Percentiles rank a stretch among this genome's conserved stretches.
Conservation (phyloP, 1,139 yeast genomes). For the Wickerhamiella pararugosa region DNA sequence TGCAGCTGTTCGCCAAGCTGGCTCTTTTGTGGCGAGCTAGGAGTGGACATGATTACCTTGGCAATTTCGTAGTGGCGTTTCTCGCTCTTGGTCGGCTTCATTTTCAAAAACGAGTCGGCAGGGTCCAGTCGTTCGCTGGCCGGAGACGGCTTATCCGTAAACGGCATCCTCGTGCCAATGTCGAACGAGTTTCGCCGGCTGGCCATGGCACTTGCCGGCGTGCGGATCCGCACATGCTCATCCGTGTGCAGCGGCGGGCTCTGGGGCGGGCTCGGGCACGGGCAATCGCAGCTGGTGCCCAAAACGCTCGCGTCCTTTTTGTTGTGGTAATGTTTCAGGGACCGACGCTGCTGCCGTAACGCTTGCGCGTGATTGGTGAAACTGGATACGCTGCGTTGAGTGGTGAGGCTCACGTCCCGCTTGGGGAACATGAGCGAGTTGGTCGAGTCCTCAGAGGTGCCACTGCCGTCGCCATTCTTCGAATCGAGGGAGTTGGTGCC, state of each 20-base stretch:
- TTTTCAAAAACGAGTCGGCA: constrained; percentile 4
- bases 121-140: constrained; percentile 3
- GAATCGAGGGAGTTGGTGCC: not conserved
- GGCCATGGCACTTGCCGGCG: constrained; percentile 21
- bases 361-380: constrained; percentile 8
- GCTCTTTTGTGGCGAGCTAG: constrained; percentile 30
- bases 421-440: constrained; percentile 7
- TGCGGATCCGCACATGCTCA: constrained; percentile 21
- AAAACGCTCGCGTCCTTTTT: constrained; percentile 9
- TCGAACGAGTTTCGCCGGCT: constrained; percentile 16
- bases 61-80: constrained; percentile 16
- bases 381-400: constrained; percentile 4
- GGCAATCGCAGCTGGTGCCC: constrained; percentile 17
- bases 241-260: constrained; percentile 18
- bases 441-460: constrained; percentile 1
- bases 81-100: constrained; percentile 7
- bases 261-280: constrained; percentile 12
- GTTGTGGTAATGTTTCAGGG: constrained; percentile 6
- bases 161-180: constrained; percentile 24
- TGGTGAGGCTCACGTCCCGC: constrained; percentile 4
- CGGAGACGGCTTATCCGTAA: constrained; percentile 12
- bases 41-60: constrained; percentile 14
- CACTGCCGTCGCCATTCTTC: not conserved
- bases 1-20: constrained; percentile 50
- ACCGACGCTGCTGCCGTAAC: constrained; percentile 6